Base-by-base conservation (phyloP, 129 eudicot species). In the Smallanthus sonchifolius region DNA sequence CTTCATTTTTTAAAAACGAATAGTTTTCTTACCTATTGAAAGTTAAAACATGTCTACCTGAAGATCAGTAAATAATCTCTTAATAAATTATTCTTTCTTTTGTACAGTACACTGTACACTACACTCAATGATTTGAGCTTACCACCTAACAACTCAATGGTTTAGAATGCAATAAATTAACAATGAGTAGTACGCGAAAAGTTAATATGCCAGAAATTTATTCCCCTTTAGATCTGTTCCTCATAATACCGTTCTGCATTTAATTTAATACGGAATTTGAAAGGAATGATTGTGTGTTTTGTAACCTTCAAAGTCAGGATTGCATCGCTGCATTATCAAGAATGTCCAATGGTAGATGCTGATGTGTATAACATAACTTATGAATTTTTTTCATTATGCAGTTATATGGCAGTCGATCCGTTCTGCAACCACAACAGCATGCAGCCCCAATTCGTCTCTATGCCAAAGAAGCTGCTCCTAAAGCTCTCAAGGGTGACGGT, bases 401-500 rank as follows among this genome's bases (percentile, higher is more conserved):
- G 92, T 54, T 86, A 57, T 77, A 70, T 78, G 75, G 75, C 80
- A 86, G 81, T 39, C 84, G 74, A 76, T 66, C 57, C 20, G 37
- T 65, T 39, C 60, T 85, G 65, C 66, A 86, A 70, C 83, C 76
- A 62, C 84, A 81, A 16, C 89, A 83, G 64, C 81, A 77, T 74
- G 85, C 61, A 30, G 63, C 78, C 74, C 83, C 90, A 45, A 47
- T 64, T 62, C 96, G 92, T 63, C 79, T 79, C 72, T 91, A 78
- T 78, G 92, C 97, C 34, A 88, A 91, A 77, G 90, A 75, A 40
- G 90, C 96, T 39, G 79, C 92, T 79, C 90, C 96, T 32, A 48
- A 78, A 45, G 90, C 88, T 19, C 89, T 86, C 5, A 91, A 91
- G 88, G 97, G 96, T 67, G 97, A 91, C 75, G 97, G 97, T 91